A percentile compares a stretch with the other conserved stretches of the same genome.
phyloP scores from a whole-genome alignment of 805 yeast species.

The Starmera caribaea region DNA sequence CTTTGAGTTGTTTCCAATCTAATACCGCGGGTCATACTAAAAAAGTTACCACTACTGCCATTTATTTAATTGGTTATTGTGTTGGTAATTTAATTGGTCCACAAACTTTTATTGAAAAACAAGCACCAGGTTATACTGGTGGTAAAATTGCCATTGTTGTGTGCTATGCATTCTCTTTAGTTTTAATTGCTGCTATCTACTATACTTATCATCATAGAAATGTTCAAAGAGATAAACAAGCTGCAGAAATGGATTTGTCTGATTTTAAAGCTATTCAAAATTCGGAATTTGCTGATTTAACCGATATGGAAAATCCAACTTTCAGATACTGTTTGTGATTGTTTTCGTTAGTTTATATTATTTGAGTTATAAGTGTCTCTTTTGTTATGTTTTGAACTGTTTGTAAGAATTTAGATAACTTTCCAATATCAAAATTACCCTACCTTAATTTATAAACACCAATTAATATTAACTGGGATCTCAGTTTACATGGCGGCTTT shows the following conservation, averaged over 20 bases:
- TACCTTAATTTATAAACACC: too few relatives aligned
- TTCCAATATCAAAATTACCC: too few relatives aligned
- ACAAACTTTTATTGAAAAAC: slow-evolving; percentile 44
- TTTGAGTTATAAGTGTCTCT: too few relatives aligned
- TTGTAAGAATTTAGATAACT: too few relatives aligned
- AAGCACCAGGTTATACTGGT: slow-evolving; percentile 46
- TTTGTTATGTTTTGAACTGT: too few relatives aligned
- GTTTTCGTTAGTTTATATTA: too few relatives aligned
- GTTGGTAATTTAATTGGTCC: slow-evolving; percentile 64
- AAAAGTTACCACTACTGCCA: slow-evolving; percentile 46
- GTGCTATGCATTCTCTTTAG: slow-evolving; percentile 32
- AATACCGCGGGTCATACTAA: slow-evolving; percentile 67
- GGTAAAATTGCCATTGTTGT: slow-evolving; percentile 46
- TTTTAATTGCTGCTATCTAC: slow-evolving; percentile 22
- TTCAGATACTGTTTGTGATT: slow-evolving; percentile 24
- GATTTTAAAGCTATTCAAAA: slow-evolving; percentile 16
- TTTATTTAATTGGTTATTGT: slow-evolving; percentile 52
- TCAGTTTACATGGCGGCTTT: too few relatives aligned
- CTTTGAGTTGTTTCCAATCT: slow-evolving; percentile 23
- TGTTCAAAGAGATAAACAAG: slow-evolving; percentile 26
- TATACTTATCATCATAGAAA: slow-evolving; percentile 26
- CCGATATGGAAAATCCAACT: slow-evolving; percentile 31
- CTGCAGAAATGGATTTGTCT: slow-evolving; percentile 13
- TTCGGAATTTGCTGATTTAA: slow-evolving; percentile 34
- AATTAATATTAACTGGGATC: too few relatives aligned